Evolutionary conservation across 805 yeast genomes (phyloP), one percentile per base, ranked within the genome.

Genomic region (Nakazawaea ambrosiae): DNA sequence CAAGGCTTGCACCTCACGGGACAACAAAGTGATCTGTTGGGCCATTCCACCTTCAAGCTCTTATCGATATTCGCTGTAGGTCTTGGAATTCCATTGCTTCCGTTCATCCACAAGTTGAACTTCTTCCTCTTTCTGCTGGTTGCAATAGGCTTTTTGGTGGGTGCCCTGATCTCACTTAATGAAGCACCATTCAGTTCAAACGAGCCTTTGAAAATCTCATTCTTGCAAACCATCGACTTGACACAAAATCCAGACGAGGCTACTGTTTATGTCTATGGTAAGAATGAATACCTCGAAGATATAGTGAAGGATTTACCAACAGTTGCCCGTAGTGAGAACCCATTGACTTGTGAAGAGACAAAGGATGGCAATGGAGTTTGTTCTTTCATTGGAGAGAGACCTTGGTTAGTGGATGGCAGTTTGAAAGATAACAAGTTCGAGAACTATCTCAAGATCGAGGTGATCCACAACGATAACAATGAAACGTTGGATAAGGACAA

Each of bases 161-260:
- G 73, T 10, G 49, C 67, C 4, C 43, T 61, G 2, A 41, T 60
- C 8, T 51, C 77, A 16, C 48, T 61, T n/a, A 45, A 63, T 16
- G 54, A 63, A 12, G 54, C 58, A 3, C 83, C 96, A n/a, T 85
- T 81, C 53, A 72, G 78, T 22, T 61, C 65, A 19, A 49, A 58
- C 4, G 63, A 72, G 24, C 96, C 96, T 4, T 54, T 86, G 55
- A 88, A 86, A 53, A 61, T 85, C 40, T 65, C 89, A 45, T 81
- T 82, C 49, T 59, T 77, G 25, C 89, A 88, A 56, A 59, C 63
- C 2, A 64, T 81, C 36, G 72, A 82, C 45, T 55, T 80, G 40
- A 44, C 49, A 1, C 51, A 59, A 26, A 42, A 45, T 14, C 41
- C 57, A 2, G 40, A 49, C 3, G 49, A 50, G 4, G 57, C 78